Conservation (phyloP, 2,329 filamentous ascomycete genomes). For the Eurotiales sp. region DNA sequence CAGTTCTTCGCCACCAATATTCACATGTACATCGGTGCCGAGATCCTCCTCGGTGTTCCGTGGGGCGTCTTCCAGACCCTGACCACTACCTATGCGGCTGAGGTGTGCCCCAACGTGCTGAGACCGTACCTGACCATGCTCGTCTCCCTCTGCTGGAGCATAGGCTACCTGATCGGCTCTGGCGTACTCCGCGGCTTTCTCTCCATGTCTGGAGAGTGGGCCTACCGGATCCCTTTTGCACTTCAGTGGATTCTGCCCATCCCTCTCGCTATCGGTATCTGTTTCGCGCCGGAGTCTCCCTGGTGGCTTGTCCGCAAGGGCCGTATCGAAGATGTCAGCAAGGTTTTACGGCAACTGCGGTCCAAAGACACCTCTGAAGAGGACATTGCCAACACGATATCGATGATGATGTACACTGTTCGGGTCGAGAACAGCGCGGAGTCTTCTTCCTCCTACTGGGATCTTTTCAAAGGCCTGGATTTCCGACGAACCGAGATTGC, state of each 20-base stretch:
- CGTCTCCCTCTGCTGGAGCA: constrained; percentile 43
- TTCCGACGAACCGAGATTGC: constrained; percentile 39
- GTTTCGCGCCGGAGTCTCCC: constrained; percentile 48
- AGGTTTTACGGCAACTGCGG: constrained; percentile 36
- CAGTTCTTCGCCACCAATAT: too few relatives aligned
- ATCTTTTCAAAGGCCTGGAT: constrained; percentile 40
- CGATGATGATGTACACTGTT: constrained; percentile 4
- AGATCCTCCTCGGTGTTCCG: background rate
- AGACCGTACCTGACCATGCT: constrained; percentile 44
- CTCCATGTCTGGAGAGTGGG: constrained; percentile 45
- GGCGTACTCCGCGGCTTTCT: constrained; percentile 49
- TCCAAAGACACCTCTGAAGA: background rate
- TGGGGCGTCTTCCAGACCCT: too few relatives aligned
- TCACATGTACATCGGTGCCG: too few relatives aligned
- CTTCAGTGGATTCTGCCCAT: constrained; percentile 52
- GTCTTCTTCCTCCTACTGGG: constrained; percentile 64
- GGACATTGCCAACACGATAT: background rate
- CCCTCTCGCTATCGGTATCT: constrained; percentile 43
- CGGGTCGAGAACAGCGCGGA: constrained; percentile 62
- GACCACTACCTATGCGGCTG: constrained; percentile 45
- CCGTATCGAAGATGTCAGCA: constrained; percentile 43
- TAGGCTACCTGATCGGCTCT: constrained; percentile 49
- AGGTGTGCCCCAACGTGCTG: constrained; percentile 43
- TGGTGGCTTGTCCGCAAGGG: constrained; percentile 50
- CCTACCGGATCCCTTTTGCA: constrained; percentile 50